Conservation (phyloP, 495 filamentous ascomycete genomes). For the Thermochaetoides thermophila region DNA sequence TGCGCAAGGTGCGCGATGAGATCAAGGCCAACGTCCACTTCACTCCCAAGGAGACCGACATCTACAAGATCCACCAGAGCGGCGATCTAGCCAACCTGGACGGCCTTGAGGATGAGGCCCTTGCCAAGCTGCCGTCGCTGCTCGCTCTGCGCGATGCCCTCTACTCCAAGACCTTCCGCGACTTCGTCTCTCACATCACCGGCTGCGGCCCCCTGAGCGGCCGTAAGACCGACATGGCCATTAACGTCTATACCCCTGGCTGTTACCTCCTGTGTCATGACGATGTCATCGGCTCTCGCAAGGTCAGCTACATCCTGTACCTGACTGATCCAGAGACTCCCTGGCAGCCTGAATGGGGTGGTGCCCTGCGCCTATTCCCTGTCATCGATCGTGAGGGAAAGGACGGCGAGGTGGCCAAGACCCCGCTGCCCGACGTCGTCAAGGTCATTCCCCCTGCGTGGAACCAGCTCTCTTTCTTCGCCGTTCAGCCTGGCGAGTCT, state of each 20-base stretch:
- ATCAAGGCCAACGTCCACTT: conserved; percentile 81
- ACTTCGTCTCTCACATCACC: conserved; percentile 74
- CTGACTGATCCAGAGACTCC: conserved; percentile 81
- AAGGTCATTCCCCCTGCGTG: conserved; percentile 83
- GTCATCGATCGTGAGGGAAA: conserved; percentile 47
- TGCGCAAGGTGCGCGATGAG: conserved; percentile 78
- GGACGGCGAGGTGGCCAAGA: conserved; percentile 52
- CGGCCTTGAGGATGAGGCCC: conserved; percentile 69
- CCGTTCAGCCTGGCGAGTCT: conserved; percentile 89
- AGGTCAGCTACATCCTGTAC: conserved; percentile 94
- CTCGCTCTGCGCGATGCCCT: conserved; percentile 79
- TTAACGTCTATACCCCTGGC: conserved; percentile 94
- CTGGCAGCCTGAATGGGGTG: conserved; percentile 90
- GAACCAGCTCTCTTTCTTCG: conserved; percentile 96
- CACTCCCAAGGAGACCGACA: conserved; percentile 97
- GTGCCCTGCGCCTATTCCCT: conserved; percentile 79
- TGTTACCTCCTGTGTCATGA: conserved; percentile 95
- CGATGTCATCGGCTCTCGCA: conserved; percentile 89
- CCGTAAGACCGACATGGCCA: conserved; percentile 96
- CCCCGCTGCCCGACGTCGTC: conserved; percentile 58
- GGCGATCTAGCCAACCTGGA: conserved; percentile 95
- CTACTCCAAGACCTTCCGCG: conserved; percentile 79
- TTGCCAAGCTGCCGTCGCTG: conserved; percentile 71
- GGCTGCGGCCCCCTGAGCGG: conserved; percentile 77
- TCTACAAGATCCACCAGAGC: conserved; percentile 98